A percentile compares a stretch with the other conserved stretches of the same genome.
phyloP scores from a whole-genome alignment of 805 yeast genomes.

The Pichia nakasei region DNA sequence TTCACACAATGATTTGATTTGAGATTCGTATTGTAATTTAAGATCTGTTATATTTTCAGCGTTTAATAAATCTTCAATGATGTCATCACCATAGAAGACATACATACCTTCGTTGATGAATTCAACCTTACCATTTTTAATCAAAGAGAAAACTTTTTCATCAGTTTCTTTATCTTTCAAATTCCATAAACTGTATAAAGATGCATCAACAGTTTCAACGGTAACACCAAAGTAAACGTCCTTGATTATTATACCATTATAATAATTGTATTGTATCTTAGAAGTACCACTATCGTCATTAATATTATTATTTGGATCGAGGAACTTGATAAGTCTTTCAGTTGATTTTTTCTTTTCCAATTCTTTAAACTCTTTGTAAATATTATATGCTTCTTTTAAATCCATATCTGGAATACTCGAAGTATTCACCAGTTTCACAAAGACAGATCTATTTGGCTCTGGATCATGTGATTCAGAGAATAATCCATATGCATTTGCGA shows the following conservation, averaged over 20 bases:
- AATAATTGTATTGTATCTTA: constrained; percentile 16
- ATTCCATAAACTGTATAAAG: constrained; percentile 9
- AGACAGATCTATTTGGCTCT: constrained; percentile 72
- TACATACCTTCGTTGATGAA: constrained; percentile 20
- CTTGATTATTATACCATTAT: constrained; percentile 47
- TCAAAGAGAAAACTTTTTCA: background rate
- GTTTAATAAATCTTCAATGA: background rate
- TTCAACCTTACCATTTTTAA: constrained; percentile 7
- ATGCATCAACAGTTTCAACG: constrained; percentile 32
- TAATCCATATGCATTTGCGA: constrained; percentile 51
- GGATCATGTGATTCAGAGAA: constrained; percentile 71
- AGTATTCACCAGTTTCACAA: constrained; percentile 33
- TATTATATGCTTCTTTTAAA: constrained; percentile 36
- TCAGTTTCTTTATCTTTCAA: background rate
- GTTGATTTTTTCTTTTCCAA: constrained; percentile 18
- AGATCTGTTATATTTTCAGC: background rate
- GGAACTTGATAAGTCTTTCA: background rate
- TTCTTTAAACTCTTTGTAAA: constrained; percentile 25
- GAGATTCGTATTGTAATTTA: constrained; percentile 32
- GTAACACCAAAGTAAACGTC: constrained; percentile 49
- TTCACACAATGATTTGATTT: constrained; percentile 33
- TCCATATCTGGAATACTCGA: constrained; percentile 35
- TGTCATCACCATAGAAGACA: constrained; percentile 9
- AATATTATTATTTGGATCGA: background rate
- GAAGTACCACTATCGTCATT: background rate